These are phyloP conservation scores for Alternaria panax DNA, from an alignment of 2,329 filamentous ascomycete genomes.

Conservation along the genomic window DNA sequence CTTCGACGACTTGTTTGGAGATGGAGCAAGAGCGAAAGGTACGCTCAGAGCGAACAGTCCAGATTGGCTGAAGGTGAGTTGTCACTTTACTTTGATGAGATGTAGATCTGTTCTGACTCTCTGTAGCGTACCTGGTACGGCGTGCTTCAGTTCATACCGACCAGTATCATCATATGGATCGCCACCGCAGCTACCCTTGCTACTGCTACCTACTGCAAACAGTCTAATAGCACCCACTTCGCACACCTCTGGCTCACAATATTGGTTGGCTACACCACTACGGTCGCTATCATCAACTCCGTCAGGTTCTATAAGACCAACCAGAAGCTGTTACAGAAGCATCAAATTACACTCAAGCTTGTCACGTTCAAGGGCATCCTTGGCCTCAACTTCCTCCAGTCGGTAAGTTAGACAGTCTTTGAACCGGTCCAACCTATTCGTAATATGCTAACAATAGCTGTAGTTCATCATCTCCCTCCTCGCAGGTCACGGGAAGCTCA, in stretches of 20 bases:
- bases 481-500: slow-evolving; percentile 28
- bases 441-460: background rate
- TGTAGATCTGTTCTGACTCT: background rate
- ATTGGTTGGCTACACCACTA: slow-evolving; percentile 29
- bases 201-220: slow-evolving; percentile 37
- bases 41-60: slow-evolving; percentile 25
- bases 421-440: background rate
- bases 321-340: slow-evolving; percentile 29
- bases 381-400: slow-evolving; percentile 39
- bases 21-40: slow-evolving; percentile 22
- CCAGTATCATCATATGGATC: slow-evolving; percentile 39
- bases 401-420: slow-evolving; percentile 23
- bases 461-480: slow-evolving; percentile 44
- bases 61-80: slow-evolving; percentile 35
- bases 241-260: slow-evolving; percentile 43
- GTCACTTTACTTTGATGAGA: background rate
- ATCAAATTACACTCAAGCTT: slow-evolving; percentile 41
- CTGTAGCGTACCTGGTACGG: slow-evolving; percentile 40
- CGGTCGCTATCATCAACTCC: slow-evolving; percentile 30
- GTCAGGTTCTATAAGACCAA: slow-evolving; percentile 35
- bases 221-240: slow-evolving; percentile 39
- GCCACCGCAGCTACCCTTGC: slow-evolving; percentile 33
- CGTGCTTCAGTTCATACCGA: slow-evolving; percentile 43
- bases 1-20: slow-evolving; percentile 40
- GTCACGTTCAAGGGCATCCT: slow-evolving; percentile 45